Percentiles rank a stretch among this genome's conserved stretches.
Conservation (phyloP, 345 rosid genomes). For the Sisymbrium irio region DNA sequence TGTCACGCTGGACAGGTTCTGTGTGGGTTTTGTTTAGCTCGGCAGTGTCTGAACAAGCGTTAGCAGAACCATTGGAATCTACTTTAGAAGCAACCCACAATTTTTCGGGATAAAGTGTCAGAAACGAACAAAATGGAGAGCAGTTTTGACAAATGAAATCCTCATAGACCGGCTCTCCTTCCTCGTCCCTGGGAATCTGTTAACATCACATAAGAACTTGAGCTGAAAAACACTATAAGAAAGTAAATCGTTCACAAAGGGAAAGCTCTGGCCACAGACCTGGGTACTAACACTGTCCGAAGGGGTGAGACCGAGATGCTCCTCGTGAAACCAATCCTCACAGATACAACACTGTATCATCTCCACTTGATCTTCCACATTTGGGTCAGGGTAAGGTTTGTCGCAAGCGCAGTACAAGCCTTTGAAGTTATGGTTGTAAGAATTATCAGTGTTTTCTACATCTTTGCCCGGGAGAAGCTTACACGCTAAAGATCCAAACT, state of each 20-base stretch:
- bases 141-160: conserved; percentile 87
- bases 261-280: conserved; percentile 37
- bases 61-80: conserved; percentile 28
- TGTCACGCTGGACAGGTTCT: conserved; percentile 42
- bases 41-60: conserved; percentile 47
- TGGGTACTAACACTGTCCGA: conserved; percentile 53
- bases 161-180: conserved; percentile 82
- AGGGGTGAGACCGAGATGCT: conserved; percentile 67
- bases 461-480: conserved; percentile 79
- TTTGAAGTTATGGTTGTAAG: conserved; percentile 88
- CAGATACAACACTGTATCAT: conserved; percentile 97
- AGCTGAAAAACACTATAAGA: neutral
- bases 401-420: conserved; percentile 85
- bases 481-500: conserved; percentile 73
- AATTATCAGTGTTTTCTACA: conserved; percentile 66
- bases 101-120: conserved; percentile 57
- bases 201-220: neutral
- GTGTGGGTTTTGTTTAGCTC: conserved; percentile 43
- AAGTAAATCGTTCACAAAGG: neutral
- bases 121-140: conserved; percentile 64
- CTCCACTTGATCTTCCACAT: conserved; percentile 82
- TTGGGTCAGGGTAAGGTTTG: conserved; percentile 88
- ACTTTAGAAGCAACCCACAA: conserved; percentile 49
- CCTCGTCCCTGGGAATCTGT: conserved; percentile 86
- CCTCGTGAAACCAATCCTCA: conserved; percentile 99